phyloP scores from a whole-genome alignment of 176 grass and related monocot genomes.

The Musa acuminata region DNA sequence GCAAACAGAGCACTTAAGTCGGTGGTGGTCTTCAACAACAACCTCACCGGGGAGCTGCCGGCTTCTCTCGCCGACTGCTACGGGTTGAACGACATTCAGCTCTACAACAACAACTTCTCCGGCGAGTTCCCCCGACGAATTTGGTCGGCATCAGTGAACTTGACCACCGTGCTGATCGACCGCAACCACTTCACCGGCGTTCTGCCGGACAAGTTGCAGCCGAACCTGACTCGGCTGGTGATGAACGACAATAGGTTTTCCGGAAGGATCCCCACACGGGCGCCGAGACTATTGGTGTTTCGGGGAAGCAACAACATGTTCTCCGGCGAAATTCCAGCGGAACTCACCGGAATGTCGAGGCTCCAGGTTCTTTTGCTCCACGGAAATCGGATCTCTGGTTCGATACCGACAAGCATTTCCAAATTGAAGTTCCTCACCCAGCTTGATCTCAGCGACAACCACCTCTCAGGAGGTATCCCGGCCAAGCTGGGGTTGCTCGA shows the following conservation, averaged over 20 bases:
- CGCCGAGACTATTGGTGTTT: conserved; percentile 20
- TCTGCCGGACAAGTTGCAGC: conserved; percentile 26
- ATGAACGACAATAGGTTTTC: conserved; percentile 52
- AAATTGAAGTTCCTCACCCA: neutral
- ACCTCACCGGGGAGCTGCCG: conserved; percentile 39
- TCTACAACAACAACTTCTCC: conserved; percentile 51
- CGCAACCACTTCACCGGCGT: conserved; percentile 51
- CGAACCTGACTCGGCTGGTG: conserved; percentile 36
- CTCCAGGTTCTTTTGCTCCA: conserved; percentile 21
- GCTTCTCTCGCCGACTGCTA: conserved; percentile 25
- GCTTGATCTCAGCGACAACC: conserved; percentile 31
- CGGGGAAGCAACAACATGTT: conserved; percentile 48
- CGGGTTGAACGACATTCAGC: conserved; percentile 31
- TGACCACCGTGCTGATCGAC: conserved; percentile 45
- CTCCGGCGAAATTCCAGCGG: conserved; percentile 31
- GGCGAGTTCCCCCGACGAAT: conserved; percentile 44
- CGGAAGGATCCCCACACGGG: conserved; percentile 30
- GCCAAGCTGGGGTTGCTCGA: neutral
- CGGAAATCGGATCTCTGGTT: conserved; percentile 23
- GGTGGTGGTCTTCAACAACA: conserved; percentile 59
- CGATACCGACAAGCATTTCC: conserved; percentile 15
- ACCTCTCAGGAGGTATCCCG: conserved; percentile 21
- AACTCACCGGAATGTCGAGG: conserved; percentile 26
- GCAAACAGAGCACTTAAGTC: conserved; percentile 23
- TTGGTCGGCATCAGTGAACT: conserved; percentile 22